Evolutionary conservation across 2,329 filamentous ascomycete genomes (phyloP).

Genomic region (Hypoxylon sp.): DNA sequence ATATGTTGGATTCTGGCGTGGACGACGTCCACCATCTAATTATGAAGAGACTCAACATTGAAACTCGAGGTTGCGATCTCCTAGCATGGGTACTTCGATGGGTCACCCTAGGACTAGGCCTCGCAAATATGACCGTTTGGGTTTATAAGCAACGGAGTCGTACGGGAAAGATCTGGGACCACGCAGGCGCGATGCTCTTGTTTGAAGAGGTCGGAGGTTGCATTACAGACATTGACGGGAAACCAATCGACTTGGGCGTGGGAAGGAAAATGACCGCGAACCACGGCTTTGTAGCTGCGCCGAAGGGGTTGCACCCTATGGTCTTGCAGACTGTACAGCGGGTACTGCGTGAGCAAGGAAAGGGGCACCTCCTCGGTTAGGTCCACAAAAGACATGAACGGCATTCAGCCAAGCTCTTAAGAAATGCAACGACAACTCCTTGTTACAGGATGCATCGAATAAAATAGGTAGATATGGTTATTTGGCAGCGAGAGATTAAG

Average conservation of each 20-base stretch:
- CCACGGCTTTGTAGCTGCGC: conserved; percentile 69
- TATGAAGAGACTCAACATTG: conserved; percentile 57
- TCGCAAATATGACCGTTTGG: conserved; percentile 68
- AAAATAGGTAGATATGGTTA: too few species aligned
- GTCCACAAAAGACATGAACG: not conserved
- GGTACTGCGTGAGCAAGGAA: conserved; percentile 52
- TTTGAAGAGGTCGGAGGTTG: conserved; percentile 68
- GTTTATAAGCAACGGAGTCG: conserved; percentile 64
- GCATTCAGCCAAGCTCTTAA: not conserved
- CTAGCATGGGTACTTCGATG: conserved; percentile 70
- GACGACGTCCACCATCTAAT: conserved; percentile 61
- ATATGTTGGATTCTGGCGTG: conserved; percentile 62
- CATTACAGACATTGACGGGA: conserved; percentile 67
- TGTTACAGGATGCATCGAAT: too few species aligned
- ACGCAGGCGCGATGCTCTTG: conserved; percentile 70
- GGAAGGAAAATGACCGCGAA: conserved; percentile 64
- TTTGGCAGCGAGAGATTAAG: too few species aligned
- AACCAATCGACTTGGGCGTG: conserved; percentile 61
- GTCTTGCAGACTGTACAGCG: conserved; percentile 58
- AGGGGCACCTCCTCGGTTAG: conserved; percentile 50
- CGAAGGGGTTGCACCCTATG: conserved; percentile 56
- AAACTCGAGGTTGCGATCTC: conserved; percentile 64
- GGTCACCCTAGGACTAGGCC: conserved; percentile 64
- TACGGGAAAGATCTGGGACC: conserved; percentile 69
- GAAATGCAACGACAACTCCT: too few species aligned